These are phyloP conservation scores for Athelia sp. DNA, from an alignment of 1,284 basidiomycete genomes.

Conservation along the genomic window DNA sequence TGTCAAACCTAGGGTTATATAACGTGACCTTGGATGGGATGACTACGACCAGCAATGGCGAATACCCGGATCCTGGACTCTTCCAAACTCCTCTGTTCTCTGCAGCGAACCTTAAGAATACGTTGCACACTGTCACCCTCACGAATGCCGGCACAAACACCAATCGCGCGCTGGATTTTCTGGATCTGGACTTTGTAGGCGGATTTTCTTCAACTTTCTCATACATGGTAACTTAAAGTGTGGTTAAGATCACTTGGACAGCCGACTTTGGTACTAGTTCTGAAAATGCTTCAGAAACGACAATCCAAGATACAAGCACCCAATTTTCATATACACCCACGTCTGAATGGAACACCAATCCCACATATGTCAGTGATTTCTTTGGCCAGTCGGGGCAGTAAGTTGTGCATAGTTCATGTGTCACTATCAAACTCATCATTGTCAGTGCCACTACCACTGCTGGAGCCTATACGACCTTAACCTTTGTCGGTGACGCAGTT, in stretches of 20 bases:
- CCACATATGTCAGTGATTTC: slow-evolving; percentile 13
- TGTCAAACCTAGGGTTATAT: slow-evolving; percentile 11
- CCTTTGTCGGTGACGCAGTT: slow-evolving; percentile 21
- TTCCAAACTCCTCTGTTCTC: slow-evolving; percentile 26
- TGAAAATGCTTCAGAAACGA: slow-evolving; percentile 13
- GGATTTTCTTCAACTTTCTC: neutral
- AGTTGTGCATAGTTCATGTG: slow-evolving; percentile 7
- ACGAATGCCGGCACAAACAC: slow-evolving; percentile 20
- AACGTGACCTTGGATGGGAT: slow-evolving; percentile 23
- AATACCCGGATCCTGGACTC: slow-evolving; percentile 8
- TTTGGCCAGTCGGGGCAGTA: slow-evolving; percentile 27
- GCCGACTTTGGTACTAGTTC: slow-evolving; percentile 19
- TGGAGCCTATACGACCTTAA: slow-evolving; percentile 20
- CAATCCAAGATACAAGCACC: slow-evolving; percentile 21
- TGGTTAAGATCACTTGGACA: slow-evolving; percentile 20
- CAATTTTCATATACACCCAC: slow-evolving; percentile 21
- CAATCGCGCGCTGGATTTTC: slow-evolving; percentile 5
- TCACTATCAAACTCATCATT: slow-evolving; percentile 1
- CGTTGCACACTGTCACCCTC: slow-evolving; percentile 20
- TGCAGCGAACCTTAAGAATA: slow-evolving; percentile 18
- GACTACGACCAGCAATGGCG: slow-evolving; percentile 8
- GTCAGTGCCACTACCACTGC: slow-evolving; percentile 20
- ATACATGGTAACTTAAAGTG: neutral
- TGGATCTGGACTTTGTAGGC: slow-evolving; percentile 29
- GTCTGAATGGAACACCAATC: slow-evolving; percentile 17